Evolutionary conservation across 2,329 filamentous ascomycete genomes (phyloP).

Genomic region (Lecanicillium sp.): DNA sequence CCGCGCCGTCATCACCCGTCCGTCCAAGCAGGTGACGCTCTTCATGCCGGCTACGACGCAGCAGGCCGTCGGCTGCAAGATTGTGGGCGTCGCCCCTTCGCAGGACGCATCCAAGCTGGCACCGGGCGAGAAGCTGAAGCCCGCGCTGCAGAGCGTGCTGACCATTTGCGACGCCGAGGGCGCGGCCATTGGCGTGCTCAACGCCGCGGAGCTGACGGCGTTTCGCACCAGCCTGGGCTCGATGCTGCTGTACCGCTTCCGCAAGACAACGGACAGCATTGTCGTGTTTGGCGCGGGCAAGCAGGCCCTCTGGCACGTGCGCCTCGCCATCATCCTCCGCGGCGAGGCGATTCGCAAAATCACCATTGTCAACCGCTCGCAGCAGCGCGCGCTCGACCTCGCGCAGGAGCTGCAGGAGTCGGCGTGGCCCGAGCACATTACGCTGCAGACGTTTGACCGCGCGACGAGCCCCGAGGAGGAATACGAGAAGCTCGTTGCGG

Average conservation of each 20-base stretch:
- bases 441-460: too few relatives aligned
- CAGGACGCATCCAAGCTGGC: constrained; percentile 6
- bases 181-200: constrained; percentile 42
- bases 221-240: constrained; percentile 59
- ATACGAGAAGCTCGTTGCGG: too few relatives aligned
- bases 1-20: constrained; percentile 51
- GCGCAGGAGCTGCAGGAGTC: too few relatives aligned
- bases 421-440: too few relatives aligned
- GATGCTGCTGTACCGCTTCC: constrained; percentile 49
- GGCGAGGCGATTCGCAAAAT: constrained; percentile 17
- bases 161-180: constrained; percentile 52
- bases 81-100: constrained; percentile 36
- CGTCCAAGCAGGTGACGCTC: constrained; percentile 54
- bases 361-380: constrained; percentile 17
- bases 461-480: too few relatives aligned
- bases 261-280: constrained; percentile 34
- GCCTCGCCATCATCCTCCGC: constrained; percentile 51
- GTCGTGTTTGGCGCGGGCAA: constrained; percentile 63
- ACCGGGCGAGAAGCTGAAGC: constrained; percentile 7
- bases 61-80: constrained; percentile 55
- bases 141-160: constrained; percentile 42
- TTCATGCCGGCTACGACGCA: constrained; percentile 61
- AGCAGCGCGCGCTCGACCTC: too few relatives aligned
- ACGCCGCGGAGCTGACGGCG: constrained; percentile 59
- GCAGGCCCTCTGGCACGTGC: constrained; percentile 66